phyloP scores from a whole-genome alignment of 345 rosid genomes.

The Erysimum cheiranthoides region DNA sequence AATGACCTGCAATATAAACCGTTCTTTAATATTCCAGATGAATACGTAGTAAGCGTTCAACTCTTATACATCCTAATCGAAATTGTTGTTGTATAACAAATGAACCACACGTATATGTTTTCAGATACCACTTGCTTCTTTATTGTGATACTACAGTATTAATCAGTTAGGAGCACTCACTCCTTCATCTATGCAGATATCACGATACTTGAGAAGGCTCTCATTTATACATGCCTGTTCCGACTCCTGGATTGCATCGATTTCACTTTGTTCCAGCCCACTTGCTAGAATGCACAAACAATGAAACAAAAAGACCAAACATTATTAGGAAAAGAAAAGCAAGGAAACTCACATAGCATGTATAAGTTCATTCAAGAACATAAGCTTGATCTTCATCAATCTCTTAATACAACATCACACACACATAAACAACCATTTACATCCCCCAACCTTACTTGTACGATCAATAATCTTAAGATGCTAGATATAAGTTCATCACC shows the following conservation, averaged over 20 bases:
- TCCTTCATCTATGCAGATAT: constrained; percentile 40
- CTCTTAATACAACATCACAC: constrained; percentile 5
- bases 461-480: constrained; percentile 13
- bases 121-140: constrained; percentile 7
- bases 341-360: neutral
- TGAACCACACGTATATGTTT: neutral
- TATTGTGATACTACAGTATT: neutral
- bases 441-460: too few relatives aligned
- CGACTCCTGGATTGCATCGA: constrained; percentile 35
- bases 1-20: constrained; percentile 50
- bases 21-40: neutral
- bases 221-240: constrained; percentile 34
- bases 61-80: neutral
- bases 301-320: constrained; percentile 3
- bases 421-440: constrained; percentile 2
- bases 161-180: constrained; percentile 33
- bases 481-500: constrained; percentile 1
- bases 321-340: neutral
- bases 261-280: constrained; percentile 44
- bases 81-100: constrained; percentile 6
- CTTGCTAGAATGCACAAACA: constrained; percentile 35
- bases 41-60: neutral
- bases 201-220: constrained; percentile 42
- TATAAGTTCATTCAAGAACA: neutral
- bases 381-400: neutral